Evolutionary conservation across 2,329 filamentous ascomycete species (phyloP), one percentile per base, ranked within the genome.

Genomic region (Aspergillus ruber): DNA sequence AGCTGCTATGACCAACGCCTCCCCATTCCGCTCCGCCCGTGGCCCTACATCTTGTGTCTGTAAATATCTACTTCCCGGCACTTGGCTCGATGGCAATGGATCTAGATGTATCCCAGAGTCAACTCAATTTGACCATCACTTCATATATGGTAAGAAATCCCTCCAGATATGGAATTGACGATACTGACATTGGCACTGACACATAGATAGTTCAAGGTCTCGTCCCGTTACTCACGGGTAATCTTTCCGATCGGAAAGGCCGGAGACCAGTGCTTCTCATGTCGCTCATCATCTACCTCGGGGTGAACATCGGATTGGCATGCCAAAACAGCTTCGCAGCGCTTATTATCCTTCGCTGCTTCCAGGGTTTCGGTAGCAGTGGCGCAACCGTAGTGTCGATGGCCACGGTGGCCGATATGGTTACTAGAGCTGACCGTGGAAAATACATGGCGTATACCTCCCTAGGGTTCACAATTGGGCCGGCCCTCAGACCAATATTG

Each of bases 401-500:
- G 7, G 23, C 23, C 23, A 23, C 23, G 2, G 23, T 23, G 8
- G 7, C 23, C 23, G 23, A 23, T 7, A 6, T 23, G 6, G 8
- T 23, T 6, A 23, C 23, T 7, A 6, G 23, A 23, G 6, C 23
- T 7, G 23, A 23, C 7, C 23, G 23, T 23, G 23, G 23, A 7
- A 23, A 23, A 23, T 23, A 23, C 23, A 23, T 23, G 23, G 23
- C 23, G 2, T 23, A 23, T 23, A 7, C 8, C 23, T 23, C 23
- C 6, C 44, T 64, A 1, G 63, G 60, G 2, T 61, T 57, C 13
- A 58, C 66, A n/a, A 60, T 77, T 17, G 74, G 70, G 0, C 74
- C 74, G 5, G 71, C 74, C 0, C 49, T 79, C 6, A 75, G 73
- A 0, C 77, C 78, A 0, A 68, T 77, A 0, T 69, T 80, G 20